Percentiles rank a stretch among this genome's conserved stretches.
Evolutionary conservation across 2,329 filamentous ascomycete species (phyloP).

Genomic region (Trichoderma atrobrunneum): DNA sequence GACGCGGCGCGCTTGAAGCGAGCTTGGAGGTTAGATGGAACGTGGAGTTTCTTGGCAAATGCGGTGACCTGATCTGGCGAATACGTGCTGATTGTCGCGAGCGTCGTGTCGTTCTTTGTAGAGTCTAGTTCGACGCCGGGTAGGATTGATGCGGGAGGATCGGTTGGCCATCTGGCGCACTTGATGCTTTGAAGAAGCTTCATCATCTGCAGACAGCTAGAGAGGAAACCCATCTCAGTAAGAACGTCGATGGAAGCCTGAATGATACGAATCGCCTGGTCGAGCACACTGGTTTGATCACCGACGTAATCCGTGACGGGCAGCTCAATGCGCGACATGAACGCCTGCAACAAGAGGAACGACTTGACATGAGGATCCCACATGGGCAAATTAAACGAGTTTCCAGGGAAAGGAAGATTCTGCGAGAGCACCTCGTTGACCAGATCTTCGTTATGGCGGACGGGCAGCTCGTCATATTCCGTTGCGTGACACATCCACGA

Average conservation of each 20-base stretch:
- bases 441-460: conserved; percentile 96
- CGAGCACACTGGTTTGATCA: conserved; percentile 83
- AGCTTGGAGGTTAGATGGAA: conserved; percentile 44
- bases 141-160: conserved; percentile 74
- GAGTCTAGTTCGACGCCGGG: conserved; percentile 60
- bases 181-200: conserved; percentile 88
- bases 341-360: conserved; percentile 88
- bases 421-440: conserved; percentile 88
- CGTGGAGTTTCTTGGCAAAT: conserved; percentile 50
- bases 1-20: conserved; percentile 59
- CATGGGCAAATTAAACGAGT: conserved; percentile 73
- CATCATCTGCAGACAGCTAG: conserved; percentile 78
- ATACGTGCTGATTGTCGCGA: conserved; percentile 43
- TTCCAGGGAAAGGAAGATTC: conserved; percentile 65
- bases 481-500: conserved; percentile 91
- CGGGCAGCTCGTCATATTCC: conserved; percentile 96
- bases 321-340: conserved; percentile 88
- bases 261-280: conserved; percentile 94
- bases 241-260: conserved; percentile 94
- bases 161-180: conserved; percentile 83
- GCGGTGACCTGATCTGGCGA: conserved; percentile 37
- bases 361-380: conserved; percentile 99
- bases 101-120: conserved; percentile 41
- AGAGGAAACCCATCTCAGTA: conserved; percentile 80
- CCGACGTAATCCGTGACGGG: conserved; percentile 97